Evolutionary conservation across 2,329 filamentous ascomycete genomes (phyloP).

Genomic region (Colletotrichum theobromicola): DNA sequence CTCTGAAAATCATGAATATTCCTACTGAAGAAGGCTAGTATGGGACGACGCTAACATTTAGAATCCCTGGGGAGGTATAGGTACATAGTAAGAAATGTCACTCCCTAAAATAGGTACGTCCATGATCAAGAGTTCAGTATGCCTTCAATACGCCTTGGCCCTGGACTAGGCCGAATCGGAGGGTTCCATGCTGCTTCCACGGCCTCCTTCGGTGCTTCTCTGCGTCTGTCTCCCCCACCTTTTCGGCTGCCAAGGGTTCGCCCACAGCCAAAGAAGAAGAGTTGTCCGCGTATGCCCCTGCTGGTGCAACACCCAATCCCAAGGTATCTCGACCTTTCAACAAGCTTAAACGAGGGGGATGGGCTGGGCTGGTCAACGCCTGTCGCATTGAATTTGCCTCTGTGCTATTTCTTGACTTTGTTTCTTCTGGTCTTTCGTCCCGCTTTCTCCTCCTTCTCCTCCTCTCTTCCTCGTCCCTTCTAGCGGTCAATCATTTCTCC

Average conservation of each 20-base stretch:
- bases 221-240: not conserved
- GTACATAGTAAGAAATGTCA: not conserved
- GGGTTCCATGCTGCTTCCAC: not conserved
- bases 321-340: not conserved
- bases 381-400: not conserved
- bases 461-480: not conserved
- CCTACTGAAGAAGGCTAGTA: too few species aligned
- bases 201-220: not conserved
- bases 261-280: not conserved
- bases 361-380: not conserved
- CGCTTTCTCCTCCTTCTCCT: not conserved
- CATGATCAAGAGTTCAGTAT: not conserved
- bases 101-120: not conserved
- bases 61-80: too few species aligned
- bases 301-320: not conserved
- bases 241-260: slow-evolving; percentile 1
- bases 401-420: not conserved
- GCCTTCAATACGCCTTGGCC: not conserved
- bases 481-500: not conserved
- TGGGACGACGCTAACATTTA: too few species aligned
- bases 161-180: not conserved
- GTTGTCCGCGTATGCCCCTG: slow-evolving; percentile 15
- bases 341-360: slow-evolving; percentile 11
- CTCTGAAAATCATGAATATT: too few species aligned
- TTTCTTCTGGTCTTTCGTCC: not conserved